Evolutionary conservation across 352 stramenopile genomes (phyloP), one percentile per base, ranked within the genome.

Genomic region (Phytophthora europaea): DNA sequence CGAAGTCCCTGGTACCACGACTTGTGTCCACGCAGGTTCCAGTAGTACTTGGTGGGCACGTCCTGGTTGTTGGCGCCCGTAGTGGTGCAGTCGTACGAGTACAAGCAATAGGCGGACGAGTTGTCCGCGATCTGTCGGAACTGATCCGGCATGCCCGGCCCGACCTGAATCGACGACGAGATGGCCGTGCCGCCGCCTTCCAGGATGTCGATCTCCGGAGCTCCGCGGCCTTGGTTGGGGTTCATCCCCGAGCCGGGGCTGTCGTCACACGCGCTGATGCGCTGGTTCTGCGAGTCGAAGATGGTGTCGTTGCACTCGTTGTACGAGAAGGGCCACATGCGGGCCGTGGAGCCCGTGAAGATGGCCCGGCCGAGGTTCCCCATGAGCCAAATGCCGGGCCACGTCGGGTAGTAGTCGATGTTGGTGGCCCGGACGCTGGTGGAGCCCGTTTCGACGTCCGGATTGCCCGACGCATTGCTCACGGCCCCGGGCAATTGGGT

Each of bases 261-360:
- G 7, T 78, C 67, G 59, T 99, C 95, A 73, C 97, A 99, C 0
- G 91, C 97, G 33, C 80, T 97, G 65, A 95, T 95, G 3, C 85
- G 82, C 57, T 95, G 88, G 66, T 92, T 92, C 50, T 70, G 71
- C n/a, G 79, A 74, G n/a, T 80, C 80, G 62, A 93, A 93, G 13
- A 86, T 72, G 0, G 70, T 75, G 0, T 80, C 68, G 73, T 98
- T 90, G 70, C 97, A 99, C 51, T 86, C 83, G 69, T 99, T 84
- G 75, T 98, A 99, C 51, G 89, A 98, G 85, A 96, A 99, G 2
- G 98, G 98, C 97, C 97, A 99, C 70, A 99, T 95, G 61, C 96
- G 93, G 55, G 94, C 94, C 22, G 94, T 98, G 0, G 89, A 98
- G 0, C 84, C 90, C 61, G 94, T 96, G 77, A 99, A 99, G n/a